Evolutionary conservation across 352 stramenopile species (phyloP), one percentile per base, ranked within the genome.

Genomic region (Globisporangium spinosum): DNA sequence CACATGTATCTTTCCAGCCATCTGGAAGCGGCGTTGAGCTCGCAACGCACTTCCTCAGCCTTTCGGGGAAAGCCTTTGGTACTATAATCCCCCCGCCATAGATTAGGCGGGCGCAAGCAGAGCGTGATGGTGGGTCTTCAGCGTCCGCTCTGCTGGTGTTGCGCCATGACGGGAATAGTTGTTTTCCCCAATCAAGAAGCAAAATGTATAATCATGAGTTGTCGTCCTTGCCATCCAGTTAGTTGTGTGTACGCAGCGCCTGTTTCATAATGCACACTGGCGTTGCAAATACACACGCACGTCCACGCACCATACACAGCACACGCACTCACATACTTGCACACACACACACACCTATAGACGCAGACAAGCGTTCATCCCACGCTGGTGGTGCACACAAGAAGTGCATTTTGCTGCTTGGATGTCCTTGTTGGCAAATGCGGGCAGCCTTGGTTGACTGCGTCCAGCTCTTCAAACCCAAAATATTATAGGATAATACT

Each of bases 151-250:
- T 68, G 34, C 62, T 32, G 17, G 5, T 27, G 59, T 22, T 60
- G 60, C 60, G 20, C 43, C 25, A 32, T 29, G 25, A 32, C 27
- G 59, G 15, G 60, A 45, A 65, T 56, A 56, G 45, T 34, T 54
- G 58, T 58, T 64, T 69, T 49, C 43, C n/a, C 64, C 65, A 63
- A 56, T 70, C 65, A 51, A 69, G 64, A 61, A 35, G 62, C 32
- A 34, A 38, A 22, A 22, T 20, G 10, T 59, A n/a, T 66, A 68
- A 63, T 62, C 63, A 51, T 63, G 35, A 54, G 57, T 59, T 70
- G 65, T 70, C 57, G 17, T 70, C 65, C 65, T 65, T 45, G 57
- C 65, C 56, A 70, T 70, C 65, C 65, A 60, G 25, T 22, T 22
- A 6, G 23, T 35, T 35, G 3, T 49, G 5, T n/a, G 4, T 49